Conservation (phyloP, 2,329 filamentous ascomycete genomes). For the Alternaria sp. region DNA sequence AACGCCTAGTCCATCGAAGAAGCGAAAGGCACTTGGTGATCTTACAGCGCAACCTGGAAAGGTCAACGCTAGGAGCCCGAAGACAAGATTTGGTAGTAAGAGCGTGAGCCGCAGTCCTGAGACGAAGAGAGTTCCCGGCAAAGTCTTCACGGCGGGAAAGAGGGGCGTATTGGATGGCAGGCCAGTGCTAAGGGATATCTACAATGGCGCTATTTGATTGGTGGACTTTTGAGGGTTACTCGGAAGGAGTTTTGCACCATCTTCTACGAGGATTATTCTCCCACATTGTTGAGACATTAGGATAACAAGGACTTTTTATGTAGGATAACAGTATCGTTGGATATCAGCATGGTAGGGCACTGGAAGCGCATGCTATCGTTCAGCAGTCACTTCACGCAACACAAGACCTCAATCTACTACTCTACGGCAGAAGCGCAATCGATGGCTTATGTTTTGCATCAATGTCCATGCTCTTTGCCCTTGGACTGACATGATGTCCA, state of each 20-base stretch:
- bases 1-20: slow-evolving; percentile 47
- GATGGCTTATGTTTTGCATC: neutral
- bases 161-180: slow-evolving; percentile 69
- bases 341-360: neutral
- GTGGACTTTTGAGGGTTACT: neutral
- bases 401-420: neutral
- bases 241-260: neutral
- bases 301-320: neutral
- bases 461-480: neutral
- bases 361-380: neutral
- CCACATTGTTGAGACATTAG: neutral
- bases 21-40: slow-evolving; percentile 40
- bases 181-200: slow-evolving; percentile 76
- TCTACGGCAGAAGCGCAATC: neutral
- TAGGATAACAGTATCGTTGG: neutral
- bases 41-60: slow-evolving; percentile 24
- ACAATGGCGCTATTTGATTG: slow-evolving; percentile 64
- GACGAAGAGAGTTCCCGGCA: slow-evolving; percentile 63
- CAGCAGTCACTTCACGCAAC: neutral
- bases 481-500: neutral
- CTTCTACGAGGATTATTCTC: neutral
- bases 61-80: slow-evolving; percentile 26
- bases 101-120: slow-evolving; percentile 34
- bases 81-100: slow-evolving; percentile 35
- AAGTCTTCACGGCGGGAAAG: slow-evolving; percentile 65